Evolutionary conservation across 768 basidiomycete genomes (phyloP), one percentile per base, ranked within the genome.

Genomic region (Leccinum longicurvipes): DNA sequence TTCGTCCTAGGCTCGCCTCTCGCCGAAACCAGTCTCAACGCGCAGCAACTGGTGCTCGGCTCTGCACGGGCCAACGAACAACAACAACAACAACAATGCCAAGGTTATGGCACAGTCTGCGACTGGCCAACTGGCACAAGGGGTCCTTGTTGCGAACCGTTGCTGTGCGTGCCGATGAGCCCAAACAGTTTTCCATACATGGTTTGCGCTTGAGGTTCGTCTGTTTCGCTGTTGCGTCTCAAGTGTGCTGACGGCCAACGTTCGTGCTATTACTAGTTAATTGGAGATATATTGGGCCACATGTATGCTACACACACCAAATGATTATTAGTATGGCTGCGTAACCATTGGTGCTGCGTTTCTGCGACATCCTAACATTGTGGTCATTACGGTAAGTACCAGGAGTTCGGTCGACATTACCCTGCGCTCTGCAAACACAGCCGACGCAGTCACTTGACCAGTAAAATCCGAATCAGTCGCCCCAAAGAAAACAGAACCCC

Each of bases 201-300:
- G n/a, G 29, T 63, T 9, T 63, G 62, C 21, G 57, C 55, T 31
- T 39, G 41, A 27, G 15, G 58, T 59, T 27, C 47, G 58, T 53
- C 7, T 8, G 15, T 14, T 8, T 50, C 23, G 17, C 14, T 3
- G 10, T 28, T 44, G 21, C 42, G 42, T 44, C 42, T 14, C 19
- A 21, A 42, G 17, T 9, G 19, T 2, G 24, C 50, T 51, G 41
- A 57, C 25, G 23, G 29, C 10, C 17, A 36, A 36, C 34, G 17
- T 29, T 28, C 3, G 36, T 28, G 47, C 10, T 1, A 6, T 11
- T 36, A 49, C 1, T 39, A 19, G 42, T 31, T 31, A 12, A 8
- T 36, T n/a, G 34, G 15, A 36, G 1, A 8, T 6, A 21, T 7
- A 11, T 23, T 15, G 21, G 19, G 6, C 21, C 23, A 44, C 10